phyloP scores from a whole-genome alignment of 257 asterid species.

The Salvia hispanica region DNA sequence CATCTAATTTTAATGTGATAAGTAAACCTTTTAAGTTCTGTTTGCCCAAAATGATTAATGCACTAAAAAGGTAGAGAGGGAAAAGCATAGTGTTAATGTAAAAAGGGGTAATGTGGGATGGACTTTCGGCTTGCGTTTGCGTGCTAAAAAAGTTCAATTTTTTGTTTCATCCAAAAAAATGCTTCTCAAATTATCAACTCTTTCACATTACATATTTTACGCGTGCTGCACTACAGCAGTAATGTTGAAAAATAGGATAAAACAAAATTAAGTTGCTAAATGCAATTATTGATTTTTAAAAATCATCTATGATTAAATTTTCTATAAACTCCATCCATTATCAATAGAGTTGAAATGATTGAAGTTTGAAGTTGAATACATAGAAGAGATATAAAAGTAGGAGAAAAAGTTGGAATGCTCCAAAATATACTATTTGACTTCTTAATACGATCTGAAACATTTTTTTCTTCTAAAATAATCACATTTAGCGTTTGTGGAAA shows the following conservation, averaged over 20 bases:
- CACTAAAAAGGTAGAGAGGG: constrained; percentile 25
- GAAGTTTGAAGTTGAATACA: too few species aligned
- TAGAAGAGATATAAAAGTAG: too few species aligned
- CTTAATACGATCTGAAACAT: too few species aligned
- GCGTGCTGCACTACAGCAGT: constrained; percentile 30
- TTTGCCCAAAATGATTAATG: constrained; percentile 29
- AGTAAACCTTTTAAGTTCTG: background rate
- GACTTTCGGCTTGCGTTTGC: constrained; percentile 57
- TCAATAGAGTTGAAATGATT: too few species aligned
- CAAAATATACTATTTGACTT: too few species aligned
- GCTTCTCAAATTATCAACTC: constrained; percentile 11
- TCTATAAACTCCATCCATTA: background rate
- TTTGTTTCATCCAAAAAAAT: constrained; percentile 44
- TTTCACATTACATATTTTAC: constrained; percentile 17
- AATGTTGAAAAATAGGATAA: background rate
- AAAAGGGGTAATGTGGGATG: constrained; percentile 35
- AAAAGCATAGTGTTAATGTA: constrained; percentile 21
- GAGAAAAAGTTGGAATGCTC: too few species aligned
- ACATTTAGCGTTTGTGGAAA: too few species aligned
- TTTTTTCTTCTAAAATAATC: too few species aligned
- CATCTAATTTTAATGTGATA: constrained; percentile 6
- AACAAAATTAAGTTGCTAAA: background rate
- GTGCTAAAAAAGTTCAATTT: constrained; percentile 61
- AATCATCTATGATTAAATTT: background rate
- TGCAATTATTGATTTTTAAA: background rate